These are phyloP conservation scores for Stylonectria norvegica DNA, from an alignment of 2,329 filamentous ascomycete genomes.

Conservation along the genomic window DNA sequence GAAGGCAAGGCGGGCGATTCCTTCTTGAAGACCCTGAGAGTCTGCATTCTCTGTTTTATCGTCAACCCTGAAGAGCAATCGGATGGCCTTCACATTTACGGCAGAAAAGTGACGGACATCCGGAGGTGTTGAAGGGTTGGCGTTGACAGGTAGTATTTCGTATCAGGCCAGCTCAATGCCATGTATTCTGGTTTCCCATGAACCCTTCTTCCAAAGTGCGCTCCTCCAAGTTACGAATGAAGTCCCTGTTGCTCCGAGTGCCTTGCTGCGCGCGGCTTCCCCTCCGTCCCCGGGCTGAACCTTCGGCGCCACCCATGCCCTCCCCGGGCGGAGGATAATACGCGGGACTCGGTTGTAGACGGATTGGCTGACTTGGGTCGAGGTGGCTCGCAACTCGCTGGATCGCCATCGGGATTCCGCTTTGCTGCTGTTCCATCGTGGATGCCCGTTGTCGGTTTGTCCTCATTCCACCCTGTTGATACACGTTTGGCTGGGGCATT, in stretches of 20 bases:
- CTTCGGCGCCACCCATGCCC: slow-evolving; percentile 65
- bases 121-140: slow-evolving; percentile 13
- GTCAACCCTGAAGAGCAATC: no score
- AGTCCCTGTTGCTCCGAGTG: slow-evolving; percentile 69
- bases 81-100: slow-evolving; percentile 4
- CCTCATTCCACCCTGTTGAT: slow-evolving; percentile 63
- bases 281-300: slow-evolving; percentile 60
- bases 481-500: slow-evolving; percentile 52
- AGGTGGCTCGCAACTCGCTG: slow-evolving; percentile 94
- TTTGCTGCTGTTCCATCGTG: slow-evolving; percentile 93
- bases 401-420: slow-evolving; percentile 86
- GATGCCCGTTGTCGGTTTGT: slow-evolving; percentile 84
- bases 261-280: slow-evolving; percentile 68
- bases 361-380: slow-evolving; percentile 89
- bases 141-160: slow-evolving; percentile 16
- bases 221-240: slow-evolving; percentile 92
- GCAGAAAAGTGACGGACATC: slow-evolving; percentile 8
- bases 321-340: slow-evolving; percentile 95
- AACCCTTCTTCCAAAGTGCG: slow-evolving; percentile 91
- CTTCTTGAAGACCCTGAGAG: no score
- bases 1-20: no score
- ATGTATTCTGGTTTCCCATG: slow-evolving; percentile 59
- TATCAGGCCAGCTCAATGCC: slow-evolving; percentile 56
- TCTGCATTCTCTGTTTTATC: no score
- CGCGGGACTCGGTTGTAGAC: slow-evolving; percentile 89